Conservation (phyloP, 805 yeast genomes). For the Saccharomycopsis sp. region DNA sequence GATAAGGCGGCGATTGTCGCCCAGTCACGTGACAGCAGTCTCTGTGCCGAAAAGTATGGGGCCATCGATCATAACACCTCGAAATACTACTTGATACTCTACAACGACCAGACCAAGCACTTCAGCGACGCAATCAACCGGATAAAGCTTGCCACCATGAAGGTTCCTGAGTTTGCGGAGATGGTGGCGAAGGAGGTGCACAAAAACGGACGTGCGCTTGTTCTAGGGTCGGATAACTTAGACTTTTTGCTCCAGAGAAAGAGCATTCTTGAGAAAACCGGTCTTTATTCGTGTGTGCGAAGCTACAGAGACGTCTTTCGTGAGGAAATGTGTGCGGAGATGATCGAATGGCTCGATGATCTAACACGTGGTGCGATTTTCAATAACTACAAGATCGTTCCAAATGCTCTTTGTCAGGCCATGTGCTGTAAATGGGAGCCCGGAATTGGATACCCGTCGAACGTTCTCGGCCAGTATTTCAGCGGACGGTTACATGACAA, state of each 20-base stretch:
- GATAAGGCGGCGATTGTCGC: conserved; percentile 25
- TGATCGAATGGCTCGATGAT: conserved; percentile 58
- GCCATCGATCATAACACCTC: conserved; percentile 38
- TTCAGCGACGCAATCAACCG: conserved; percentile 65
- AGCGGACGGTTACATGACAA: conserved; percentile 10
- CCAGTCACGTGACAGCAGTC: conserved; percentile 30
- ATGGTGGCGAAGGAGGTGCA: conserved; percentile 68
- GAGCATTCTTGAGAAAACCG: conserved; percentile 44
- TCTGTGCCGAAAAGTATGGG: conserved; percentile 40
- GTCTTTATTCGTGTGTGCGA: conserved; percentile 59
- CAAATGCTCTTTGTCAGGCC: conserved; percentile 49
- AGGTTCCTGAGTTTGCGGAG: conserved; percentile 55
- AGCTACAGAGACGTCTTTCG: conserved; percentile 64
- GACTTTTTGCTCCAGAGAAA: conserved; percentile 47
- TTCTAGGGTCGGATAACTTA: conserved; percentile 50
- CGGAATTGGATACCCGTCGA: conserved; percentile 35
- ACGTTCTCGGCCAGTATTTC: conserved; percentile 2
- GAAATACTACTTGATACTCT: conserved; percentile 51
- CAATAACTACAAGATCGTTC: conserved; percentile 40
- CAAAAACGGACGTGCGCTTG: conserved; percentile 60
- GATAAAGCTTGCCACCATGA: conserved; percentile 56
- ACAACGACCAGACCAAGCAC: conserved; percentile 78
- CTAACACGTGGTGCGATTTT: conserved; percentile 48
- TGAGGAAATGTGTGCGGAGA: conserved; percentile 74
- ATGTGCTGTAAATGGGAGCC: conserved; percentile 56